Evolutionary conservation across 2,329 filamentous ascomycete genomes (phyloP).

Genomic region (Zymoseptoria tritici): DNA sequence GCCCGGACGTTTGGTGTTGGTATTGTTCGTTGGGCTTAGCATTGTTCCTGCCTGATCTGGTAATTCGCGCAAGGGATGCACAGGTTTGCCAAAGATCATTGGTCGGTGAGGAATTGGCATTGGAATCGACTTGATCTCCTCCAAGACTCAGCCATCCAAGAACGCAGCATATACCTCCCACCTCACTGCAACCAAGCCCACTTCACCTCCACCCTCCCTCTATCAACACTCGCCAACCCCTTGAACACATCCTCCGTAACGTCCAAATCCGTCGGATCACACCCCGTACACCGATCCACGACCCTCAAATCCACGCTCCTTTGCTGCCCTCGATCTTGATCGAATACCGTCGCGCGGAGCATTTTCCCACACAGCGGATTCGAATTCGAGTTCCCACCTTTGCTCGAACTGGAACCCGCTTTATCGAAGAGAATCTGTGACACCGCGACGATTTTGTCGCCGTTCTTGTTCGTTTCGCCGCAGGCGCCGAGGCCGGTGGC

Average conservation of each 20-base stretch:
- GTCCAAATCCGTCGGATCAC: constrained; percentile 44
- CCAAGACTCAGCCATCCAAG: too few species aligned
- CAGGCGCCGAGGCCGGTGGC: constrained; percentile 61
- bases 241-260: constrained; percentile 43
- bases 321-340: constrained; percentile 38
- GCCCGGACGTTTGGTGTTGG: neutral
- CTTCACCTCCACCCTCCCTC: constrained; percentile 25
- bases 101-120: neutral
- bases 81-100: neutral
- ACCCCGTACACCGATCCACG: constrained; percentile 58
- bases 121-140: neutral
- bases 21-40: neutral
- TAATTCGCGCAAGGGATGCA: neutral
- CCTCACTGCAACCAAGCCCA: constrained; percentile 26
- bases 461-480: constrained; percentile 48
- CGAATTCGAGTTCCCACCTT: constrained; percentile 45
- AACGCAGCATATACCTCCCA: neutral
- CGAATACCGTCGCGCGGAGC: constrained; percentile 52
- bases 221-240: constrained; percentile 33
- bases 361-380: constrained; percentile 62
- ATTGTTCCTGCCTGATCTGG: neutral
- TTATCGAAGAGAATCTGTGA: constrained; percentile 61
- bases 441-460: constrained; percentile 58
- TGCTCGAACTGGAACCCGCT: constrained; percentile 36
- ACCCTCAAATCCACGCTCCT: constrained; percentile 55